These are phyloP conservation scores for Cucurbita moschata DNA, from an alignment of 306 rosid species.

Conservation along the genomic window DNA sequence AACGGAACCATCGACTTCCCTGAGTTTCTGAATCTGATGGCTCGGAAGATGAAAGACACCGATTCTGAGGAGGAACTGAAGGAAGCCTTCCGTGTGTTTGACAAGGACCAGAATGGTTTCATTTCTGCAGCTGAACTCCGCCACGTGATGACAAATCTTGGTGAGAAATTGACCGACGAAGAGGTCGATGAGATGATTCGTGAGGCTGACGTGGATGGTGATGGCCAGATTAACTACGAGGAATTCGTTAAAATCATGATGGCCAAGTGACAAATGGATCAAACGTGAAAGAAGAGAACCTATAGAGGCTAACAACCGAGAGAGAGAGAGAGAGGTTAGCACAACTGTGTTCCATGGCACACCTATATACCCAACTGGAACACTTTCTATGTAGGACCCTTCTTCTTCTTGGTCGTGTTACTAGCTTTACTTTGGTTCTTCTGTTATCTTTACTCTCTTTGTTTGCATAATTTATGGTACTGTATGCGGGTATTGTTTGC, in stretches of 20 bases:
- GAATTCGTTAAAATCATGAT: slow-evolving; percentile 81
- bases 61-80: slow-evolving; percentile 77
- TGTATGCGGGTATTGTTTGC: slow-evolving; percentile 40
- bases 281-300: not conserved
- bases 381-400: not conserved
- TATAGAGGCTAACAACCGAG: not conserved
- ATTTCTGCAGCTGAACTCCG: slow-evolving; percentile 87
- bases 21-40: slow-evolving; percentile 72
- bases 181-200: slow-evolving; percentile 80
- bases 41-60: slow-evolving; percentile 71
- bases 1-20: slow-evolving; percentile 77
- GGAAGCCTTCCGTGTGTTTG: slow-evolving; percentile 75
- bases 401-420: slow-evolving; percentile 27
- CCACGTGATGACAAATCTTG: slow-evolving; percentile 75
- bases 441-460: slow-evolving; percentile 14
- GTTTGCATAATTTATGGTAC: slow-evolving; percentile 42
- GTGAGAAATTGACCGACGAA: slow-evolving; percentile 79
- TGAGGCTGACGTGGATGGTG: slow-evolving; percentile 75
- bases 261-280: slow-evolving; percentile 47
- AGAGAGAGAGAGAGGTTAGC: slow-evolving; percentile 4
- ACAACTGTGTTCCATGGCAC: not conserved
- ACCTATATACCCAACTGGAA: not conserved
- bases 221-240: slow-evolving; percentile 69
- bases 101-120: slow-evolving; percentile 83
- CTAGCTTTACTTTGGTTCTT: slow-evolving; percentile 44